These are phyloP conservation scores for Nissolia schottii DNA, from an alignment of 306 rosid species.

Conservation along the genomic window DNA sequence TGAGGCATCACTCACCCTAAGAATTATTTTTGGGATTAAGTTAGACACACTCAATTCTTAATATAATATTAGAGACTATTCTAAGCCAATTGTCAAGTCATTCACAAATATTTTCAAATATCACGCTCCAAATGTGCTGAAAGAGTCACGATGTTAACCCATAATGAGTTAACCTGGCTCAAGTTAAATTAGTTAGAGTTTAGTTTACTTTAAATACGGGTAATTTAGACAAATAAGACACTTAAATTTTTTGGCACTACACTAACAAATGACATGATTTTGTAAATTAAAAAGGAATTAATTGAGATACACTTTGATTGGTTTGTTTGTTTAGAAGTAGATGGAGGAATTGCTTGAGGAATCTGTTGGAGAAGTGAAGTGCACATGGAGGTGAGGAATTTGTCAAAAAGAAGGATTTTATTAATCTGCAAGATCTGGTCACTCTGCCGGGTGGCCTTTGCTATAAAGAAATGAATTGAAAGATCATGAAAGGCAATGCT, in stretches of 20 bases:
- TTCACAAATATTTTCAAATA: too few species aligned
- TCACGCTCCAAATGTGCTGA: too few species aligned
- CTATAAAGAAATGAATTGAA: constrained; percentile 35
- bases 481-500: constrained; percentile 31
- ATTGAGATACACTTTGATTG: constrained; percentile 26
- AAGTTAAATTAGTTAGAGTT: too few species aligned
- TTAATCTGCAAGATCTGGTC: constrained; percentile 46
- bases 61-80: too few species aligned
- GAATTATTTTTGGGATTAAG: too few species aligned
- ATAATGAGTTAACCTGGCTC: too few species aligned
- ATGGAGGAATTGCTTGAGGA: constrained; percentile 38
- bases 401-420: neutral
- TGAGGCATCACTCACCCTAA: too few species aligned
- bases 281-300: constrained; percentile 4
- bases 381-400: constrained; percentile 67
- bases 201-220: too few species aligned
- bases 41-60: too few species aligned
- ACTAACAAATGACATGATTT: neutral
- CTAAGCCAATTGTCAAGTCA: too few species aligned
- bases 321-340: constrained; percentile 40
- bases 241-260: neutral
- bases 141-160: too few species aligned
- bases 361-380: constrained; percentile 50
- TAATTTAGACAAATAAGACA: too few species aligned
- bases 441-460: constrained; percentile 47